These are phyloP conservation scores for Triticum aestivum DNA, from an alignment of 176 grass and related monocot genomes.

Conservation along the genomic window DNA sequence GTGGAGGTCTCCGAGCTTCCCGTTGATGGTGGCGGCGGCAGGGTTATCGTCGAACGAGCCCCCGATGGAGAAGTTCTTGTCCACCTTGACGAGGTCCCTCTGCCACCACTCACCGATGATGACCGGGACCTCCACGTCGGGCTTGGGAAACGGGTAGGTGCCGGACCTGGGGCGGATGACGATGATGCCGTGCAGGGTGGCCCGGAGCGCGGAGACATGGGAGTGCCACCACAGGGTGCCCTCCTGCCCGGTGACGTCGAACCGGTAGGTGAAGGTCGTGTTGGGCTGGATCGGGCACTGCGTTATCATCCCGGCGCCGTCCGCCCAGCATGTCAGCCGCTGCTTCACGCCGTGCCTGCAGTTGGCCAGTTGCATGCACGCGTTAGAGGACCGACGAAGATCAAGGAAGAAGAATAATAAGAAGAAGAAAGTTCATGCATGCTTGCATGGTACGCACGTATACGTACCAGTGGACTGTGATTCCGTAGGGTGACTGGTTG, in stretches of 20 bases:
- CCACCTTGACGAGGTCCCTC: background rate
- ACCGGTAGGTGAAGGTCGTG: background rate
- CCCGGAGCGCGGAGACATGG: background rate
- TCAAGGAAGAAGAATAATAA: too few relatives aligned
- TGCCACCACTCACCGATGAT: background rate
- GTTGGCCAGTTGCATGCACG: too few relatives aligned
- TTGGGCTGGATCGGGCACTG: background rate
- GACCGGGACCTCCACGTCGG: background rate
- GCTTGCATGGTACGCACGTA: background rate
- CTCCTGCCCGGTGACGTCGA: background rate
- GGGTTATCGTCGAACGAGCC: background rate
- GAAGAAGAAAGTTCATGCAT: background rate
- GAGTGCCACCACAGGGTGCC: background rate
- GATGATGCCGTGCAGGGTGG: background rate
- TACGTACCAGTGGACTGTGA: background rate
- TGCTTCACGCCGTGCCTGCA: background rate
- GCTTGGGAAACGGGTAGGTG: background rate
- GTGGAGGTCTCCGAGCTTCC: background rate
- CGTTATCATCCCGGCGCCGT: background rate
- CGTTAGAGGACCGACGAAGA: too few relatives aligned
- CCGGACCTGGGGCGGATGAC: background rate
- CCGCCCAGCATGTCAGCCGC: background rate
- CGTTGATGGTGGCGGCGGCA: background rate
- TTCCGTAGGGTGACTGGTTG: background rate
- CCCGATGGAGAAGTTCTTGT: background rate